Conservation (phyloP, 768 basidiomycete species). For the Sistotremastrum suecicum region DNA sequence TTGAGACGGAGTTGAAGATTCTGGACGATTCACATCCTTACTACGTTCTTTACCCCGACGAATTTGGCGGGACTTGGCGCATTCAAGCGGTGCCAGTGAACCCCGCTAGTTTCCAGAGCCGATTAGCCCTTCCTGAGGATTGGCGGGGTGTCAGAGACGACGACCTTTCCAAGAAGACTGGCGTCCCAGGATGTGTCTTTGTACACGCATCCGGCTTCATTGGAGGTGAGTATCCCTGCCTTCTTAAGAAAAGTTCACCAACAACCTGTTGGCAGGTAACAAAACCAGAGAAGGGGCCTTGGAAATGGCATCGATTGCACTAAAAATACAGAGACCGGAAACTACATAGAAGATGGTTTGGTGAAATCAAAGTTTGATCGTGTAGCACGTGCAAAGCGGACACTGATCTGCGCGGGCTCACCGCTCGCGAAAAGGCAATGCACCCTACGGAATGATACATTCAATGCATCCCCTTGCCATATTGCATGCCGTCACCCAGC, state of each 20-base stretch:
- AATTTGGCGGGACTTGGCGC: slow-evolving; percentile 64
- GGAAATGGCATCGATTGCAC: slow-evolving; percentile 56
- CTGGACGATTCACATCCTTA: slow-evolving; percentile 40
- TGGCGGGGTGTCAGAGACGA: slow-evolving; percentile 93
- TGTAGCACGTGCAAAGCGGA: too few relatives aligned
- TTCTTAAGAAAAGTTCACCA: neutral
- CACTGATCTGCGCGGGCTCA: too few relatives aligned
- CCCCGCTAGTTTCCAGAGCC: slow-evolving; percentile 75
- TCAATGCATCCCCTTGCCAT: too few relatives aligned
- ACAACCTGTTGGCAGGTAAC: slow-evolving; percentile 39
- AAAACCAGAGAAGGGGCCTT: slow-evolving; percentile 83
- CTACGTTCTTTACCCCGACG: slow-evolving; percentile 88
- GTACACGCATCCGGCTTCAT: slow-evolving; percentile 96
- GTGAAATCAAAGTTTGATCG: too few relatives aligned
- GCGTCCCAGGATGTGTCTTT: slow-evolving; percentile 77
- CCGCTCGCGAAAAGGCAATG: too few relatives aligned
- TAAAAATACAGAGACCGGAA: slow-evolving; percentile 14
- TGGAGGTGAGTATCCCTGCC: slow-evolving; percentile 44
- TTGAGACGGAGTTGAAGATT: slow-evolving; percentile 48
- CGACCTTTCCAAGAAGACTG: slow-evolving; percentile 52
- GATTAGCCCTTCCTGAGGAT: slow-evolving; percentile 82
- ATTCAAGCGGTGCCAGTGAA: slow-evolving; percentile 81
- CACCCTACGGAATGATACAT: too few relatives aligned
- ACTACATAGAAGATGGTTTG: too few relatives aligned
- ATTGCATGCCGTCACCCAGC: too few relatives aligned